phyloP scores from a whole-genome alignment of 2,329 filamentous ascomycete species.

The Hypoxylon sp. region DNA sequence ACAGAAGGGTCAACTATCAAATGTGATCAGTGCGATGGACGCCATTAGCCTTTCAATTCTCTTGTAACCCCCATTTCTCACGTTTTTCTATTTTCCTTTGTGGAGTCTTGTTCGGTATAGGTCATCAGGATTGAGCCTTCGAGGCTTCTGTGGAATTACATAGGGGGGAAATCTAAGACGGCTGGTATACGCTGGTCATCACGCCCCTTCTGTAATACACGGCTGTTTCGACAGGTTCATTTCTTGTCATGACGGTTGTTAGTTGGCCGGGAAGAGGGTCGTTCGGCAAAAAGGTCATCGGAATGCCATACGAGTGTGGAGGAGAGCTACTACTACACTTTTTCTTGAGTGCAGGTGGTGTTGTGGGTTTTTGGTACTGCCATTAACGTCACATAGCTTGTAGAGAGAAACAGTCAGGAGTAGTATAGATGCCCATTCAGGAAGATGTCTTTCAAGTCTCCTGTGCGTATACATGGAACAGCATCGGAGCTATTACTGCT shows the following conservation, averaged over 20 bases:
- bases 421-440: neutral
- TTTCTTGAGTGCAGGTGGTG: neutral
- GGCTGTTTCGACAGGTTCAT: neutral
- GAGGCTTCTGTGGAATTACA: neutral
- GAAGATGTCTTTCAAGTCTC: neutral
- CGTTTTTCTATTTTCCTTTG: neutral
- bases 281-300: slow-evolving; percentile 4
- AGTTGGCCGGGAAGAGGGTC: neutral
- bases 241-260: neutral
- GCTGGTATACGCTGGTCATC: neutral
- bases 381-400: neutral
- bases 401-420: slow-evolving; percentile 4
- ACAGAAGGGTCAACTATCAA: neutral
- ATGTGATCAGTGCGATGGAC: neutral
- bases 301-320: neutral
- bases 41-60: neutral
- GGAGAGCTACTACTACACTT: neutral
- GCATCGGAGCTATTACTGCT: neutral
- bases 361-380: neutral
- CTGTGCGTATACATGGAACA: neutral
- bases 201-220: neutral
- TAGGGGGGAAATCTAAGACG: neutral
- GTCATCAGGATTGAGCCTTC: neutral
- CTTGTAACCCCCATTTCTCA: neutral
- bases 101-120: neutral